Evolutionary conservation across 148 eudicot genomes (phyloP).

Genomic region (Amaranthus hypochondriacus): DNA sequence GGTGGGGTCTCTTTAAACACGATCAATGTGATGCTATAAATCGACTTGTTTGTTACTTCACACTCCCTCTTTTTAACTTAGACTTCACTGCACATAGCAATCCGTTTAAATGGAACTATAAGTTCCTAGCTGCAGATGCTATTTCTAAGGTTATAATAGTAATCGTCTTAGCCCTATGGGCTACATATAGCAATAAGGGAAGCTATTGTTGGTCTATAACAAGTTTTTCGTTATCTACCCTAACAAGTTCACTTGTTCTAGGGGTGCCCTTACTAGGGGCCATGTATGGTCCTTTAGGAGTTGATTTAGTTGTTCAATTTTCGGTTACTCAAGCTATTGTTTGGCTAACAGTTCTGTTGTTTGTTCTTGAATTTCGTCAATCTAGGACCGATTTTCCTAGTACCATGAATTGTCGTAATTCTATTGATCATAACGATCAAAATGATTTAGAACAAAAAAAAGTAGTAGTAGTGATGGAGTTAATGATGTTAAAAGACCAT

Average conservation of each 20-base stretch:
- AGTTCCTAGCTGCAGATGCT: slow-evolving; percentile 56
- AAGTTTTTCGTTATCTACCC: slow-evolving; percentile 56
- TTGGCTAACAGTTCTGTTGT: slow-evolving; percentile 55
- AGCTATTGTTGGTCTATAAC: slow-evolving; percentile 77
- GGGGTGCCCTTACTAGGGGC: slow-evolving; percentile 63
- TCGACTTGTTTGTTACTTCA: slow-evolving; percentile 61
- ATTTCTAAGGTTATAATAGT: slow-evolving; percentile 65
- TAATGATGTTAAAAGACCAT: slow-evolving; percentile 14
- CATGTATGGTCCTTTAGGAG: slow-evolving; percentile 60
- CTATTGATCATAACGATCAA: background rate
- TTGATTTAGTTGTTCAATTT: slow-evolving; percentile 62
- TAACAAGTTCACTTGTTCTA: slow-evolving; percentile 66
- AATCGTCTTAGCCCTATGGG: slow-evolving; percentile 54
- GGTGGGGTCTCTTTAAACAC: slow-evolving; percentile 57
- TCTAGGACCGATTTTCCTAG: slow-evolving; percentile 32
- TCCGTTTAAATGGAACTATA: slow-evolving; percentile 62
- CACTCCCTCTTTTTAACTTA: slow-evolving; percentile 66
- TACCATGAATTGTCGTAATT: background rate
- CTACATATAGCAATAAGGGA: slow-evolving; percentile 57
- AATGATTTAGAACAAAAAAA: slow-evolving; percentile 40
- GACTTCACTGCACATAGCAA: slow-evolving; percentile 69
- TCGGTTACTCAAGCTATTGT: slow-evolving; percentile 60
- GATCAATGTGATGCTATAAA: slow-evolving; percentile 74
- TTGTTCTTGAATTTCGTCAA: slow-evolving; percentile 56
- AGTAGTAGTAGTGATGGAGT: background rate